Percentiles rank a stretch among this genome's conserved stretches.
phyloP scores from a whole-genome alignment of 2,329 filamentous ascomycete genomes.

The Claviceps spartinae region DNA sequence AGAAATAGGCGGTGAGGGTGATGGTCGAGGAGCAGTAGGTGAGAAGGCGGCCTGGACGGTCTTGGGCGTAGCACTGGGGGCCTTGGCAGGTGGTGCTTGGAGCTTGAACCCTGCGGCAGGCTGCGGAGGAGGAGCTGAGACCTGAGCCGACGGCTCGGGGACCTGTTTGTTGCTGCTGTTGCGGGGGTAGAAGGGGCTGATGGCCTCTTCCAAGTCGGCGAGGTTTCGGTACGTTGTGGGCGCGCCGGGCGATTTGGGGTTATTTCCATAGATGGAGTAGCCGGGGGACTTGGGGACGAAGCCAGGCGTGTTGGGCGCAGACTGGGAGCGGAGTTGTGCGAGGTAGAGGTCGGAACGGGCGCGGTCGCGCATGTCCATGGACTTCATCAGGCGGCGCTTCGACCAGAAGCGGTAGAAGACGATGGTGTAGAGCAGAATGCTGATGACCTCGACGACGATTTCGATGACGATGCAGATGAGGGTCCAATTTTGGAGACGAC shows the following conservation, averaged over 20 bases:
- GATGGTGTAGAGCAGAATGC: constrained; percentile 82
- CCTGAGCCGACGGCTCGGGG: constrained; percentile 50
- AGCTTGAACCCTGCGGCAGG: constrained; percentile 60
- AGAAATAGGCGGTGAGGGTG: constrained; percentile 5
- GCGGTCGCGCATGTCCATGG: constrained; percentile 89
- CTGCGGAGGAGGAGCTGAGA: constrained; percentile 23
- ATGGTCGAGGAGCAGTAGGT: constrained; percentile 20
- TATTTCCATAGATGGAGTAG: constrained; percentile 7
- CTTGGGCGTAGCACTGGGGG: constrained; percentile 66
- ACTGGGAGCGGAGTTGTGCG: constrained; percentile 69
- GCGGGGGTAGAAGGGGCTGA: constrained; percentile 31
- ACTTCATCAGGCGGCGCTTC: constrained; percentile 89
- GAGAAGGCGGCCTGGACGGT: constrained; percentile 49
- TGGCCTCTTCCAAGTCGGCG: constrained; percentile 28
- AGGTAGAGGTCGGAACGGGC: constrained; percentile 93
- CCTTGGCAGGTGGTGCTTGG: constrained; percentile 68
- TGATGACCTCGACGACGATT: constrained; percentile 80
- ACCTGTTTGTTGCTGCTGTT: constrained; percentile 28
- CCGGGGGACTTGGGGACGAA: constrained; percentile 53
- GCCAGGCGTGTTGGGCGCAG: constrained; percentile 86
- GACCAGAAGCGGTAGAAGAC: constrained; percentile 97
- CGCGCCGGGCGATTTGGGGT: constrained; percentile 30
- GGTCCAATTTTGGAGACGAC: constrained; percentile 86
- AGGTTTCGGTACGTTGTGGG: constrained; percentile 41
- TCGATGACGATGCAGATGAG: constrained; percentile 97